Conservation (phyloP, 2,329 filamentous ascomycete genomes). For the Fusarium sp. region DNA sequence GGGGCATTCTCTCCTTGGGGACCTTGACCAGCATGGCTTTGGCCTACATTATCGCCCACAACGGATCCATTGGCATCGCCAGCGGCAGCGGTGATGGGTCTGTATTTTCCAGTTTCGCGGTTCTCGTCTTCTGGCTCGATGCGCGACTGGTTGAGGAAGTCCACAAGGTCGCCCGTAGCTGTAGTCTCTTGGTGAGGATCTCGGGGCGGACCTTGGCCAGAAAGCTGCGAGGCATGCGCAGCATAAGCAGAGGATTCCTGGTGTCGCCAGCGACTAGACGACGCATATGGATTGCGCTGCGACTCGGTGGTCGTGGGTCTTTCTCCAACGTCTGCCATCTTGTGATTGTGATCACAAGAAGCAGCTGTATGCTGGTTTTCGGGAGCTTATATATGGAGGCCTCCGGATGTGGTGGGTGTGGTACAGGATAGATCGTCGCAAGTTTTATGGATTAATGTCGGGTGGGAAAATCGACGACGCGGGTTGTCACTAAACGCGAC, state of each 20-base stretch:
- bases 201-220: conserved; percentile 44
- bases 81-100: conserved; percentile 62
- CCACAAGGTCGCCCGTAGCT: conserved; percentile 63
- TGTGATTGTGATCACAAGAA: conserved; percentile 2
- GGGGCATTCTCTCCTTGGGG: conserved; percentile 36
- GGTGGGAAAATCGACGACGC: conserved; percentile 22
- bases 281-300: conserved; percentile 65
- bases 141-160: conserved; percentile 67
- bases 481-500: conserved; percentile 20
- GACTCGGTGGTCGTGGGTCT: conserved; percentile 46
- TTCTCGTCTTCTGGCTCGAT: conserved; percentile 55
- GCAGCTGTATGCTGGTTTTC: neutral
- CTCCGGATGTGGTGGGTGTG: conserved; percentile 19
- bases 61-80: conserved; percentile 31
- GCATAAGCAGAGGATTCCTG: conserved; percentile 70
- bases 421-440: conserved; percentile 20
- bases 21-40: conserved; percentile 45
- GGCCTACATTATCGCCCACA: conserved; percentile 32
- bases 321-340: conserved; percentile 42
- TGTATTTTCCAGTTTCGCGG: conserved; percentile 53
- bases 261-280: conserved; percentile 70
- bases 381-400: conserved; percentile 20
- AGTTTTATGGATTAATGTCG: conserved; percentile 21
- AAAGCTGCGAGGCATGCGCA: conserved; percentile 56
- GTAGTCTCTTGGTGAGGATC: conserved; percentile 51